phyloP scores from a whole-genome alignment of 768 basidiomycete species.

The Russula virescens region DNA sequence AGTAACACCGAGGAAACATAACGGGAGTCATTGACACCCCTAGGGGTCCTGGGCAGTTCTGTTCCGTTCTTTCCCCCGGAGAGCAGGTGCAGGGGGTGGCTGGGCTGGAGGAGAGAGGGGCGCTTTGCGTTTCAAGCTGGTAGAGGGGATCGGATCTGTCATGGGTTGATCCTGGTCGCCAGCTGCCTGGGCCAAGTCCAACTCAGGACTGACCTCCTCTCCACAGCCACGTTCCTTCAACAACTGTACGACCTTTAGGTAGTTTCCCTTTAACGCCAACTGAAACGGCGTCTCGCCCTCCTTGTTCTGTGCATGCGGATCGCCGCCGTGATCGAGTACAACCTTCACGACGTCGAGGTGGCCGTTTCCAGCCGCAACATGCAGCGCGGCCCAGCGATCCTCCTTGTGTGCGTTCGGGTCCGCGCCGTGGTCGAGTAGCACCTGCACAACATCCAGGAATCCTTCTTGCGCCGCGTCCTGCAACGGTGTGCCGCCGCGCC shows the following conservation, averaged over 20 bases:
- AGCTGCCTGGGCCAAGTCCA: too few species aligned
- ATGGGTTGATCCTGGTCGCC: background rate
- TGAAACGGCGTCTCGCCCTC: background rate
- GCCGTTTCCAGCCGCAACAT: background rate
- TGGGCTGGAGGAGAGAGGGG: too few species aligned
- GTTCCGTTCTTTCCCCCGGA: too few species aligned
- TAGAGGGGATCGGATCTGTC: too few species aligned
- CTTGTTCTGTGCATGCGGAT: background rate
- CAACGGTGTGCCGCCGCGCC: background rate
- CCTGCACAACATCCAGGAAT: background rate
- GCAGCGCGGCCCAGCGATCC: background rate
- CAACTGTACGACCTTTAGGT: background rate
- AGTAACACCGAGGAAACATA: too few species aligned
- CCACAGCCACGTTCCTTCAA: background rate
- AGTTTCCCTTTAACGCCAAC: background rate
- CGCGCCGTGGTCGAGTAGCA: background rate
- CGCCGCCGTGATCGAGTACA: background rate
- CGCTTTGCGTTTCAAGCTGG: too few species aligned
- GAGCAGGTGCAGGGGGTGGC: too few species aligned
- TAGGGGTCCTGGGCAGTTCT: too few species aligned
- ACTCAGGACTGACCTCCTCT: background rate
- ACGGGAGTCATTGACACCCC: too few species aligned
- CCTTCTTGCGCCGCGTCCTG: background rate
- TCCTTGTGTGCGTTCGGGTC: background rate
- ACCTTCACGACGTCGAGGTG: background rate